Evolutionary conservation across 2,329 filamentous ascomycete species (phyloP).

Genomic region (Colletotrichum cereale): DNA sequence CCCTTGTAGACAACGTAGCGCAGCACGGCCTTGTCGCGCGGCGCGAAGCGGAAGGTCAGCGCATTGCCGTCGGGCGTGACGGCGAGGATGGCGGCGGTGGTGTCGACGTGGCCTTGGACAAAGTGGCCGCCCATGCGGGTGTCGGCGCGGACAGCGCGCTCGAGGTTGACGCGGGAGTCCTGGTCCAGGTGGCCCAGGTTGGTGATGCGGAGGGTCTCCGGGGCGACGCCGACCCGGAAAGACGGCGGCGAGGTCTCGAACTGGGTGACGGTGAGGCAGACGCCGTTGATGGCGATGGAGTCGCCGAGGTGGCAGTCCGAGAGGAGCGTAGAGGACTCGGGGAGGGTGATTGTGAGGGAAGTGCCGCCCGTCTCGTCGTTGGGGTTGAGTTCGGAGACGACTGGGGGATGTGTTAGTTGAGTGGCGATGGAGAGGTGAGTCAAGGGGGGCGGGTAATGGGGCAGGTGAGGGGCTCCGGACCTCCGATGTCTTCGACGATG

Average conservation of each 20-base stretch:
- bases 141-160: slow-evolving; percentile 89
- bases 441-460: background rate
- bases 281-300: slow-evolving; percentile 95
- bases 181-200: slow-evolving; percentile 84
- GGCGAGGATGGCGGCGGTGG: slow-evolving; percentile 79
- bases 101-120: slow-evolving; percentile 97
- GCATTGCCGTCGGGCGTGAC: slow-evolving; percentile 89
- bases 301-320: slow-evolving; percentile 88
- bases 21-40: slow-evolving; percentile 76
- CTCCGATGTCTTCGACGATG: slow-evolving; percentile 91
- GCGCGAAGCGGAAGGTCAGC: slow-evolving; percentile 85
- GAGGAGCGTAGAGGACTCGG: slow-evolving; percentile 78
- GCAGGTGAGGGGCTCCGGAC: slow-evolving; percentile 64
- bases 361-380: slow-evolving; percentile 89
- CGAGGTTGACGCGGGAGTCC: slow-evolving; percentile 85
- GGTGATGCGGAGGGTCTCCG: slow-evolving; percentile 94
- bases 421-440: slow-evolving; percentile 25
- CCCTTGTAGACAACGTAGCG: slow-evolving; percentile 96
- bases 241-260: slow-evolving; percentile 57
- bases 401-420: slow-evolving; percentile 61
- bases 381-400: slow-evolving; percentile 83
- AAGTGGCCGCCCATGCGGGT: slow-evolving; percentile 99
- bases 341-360: slow-evolving; percentile 85
- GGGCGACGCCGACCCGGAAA: slow-evolving; percentile 95
- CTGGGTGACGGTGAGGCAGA: slow-evolving; percentile 88